phyloP scores from a whole-genome alignment of 768 basidiomycete species.

The Mycena albidolilacea region DNA sequence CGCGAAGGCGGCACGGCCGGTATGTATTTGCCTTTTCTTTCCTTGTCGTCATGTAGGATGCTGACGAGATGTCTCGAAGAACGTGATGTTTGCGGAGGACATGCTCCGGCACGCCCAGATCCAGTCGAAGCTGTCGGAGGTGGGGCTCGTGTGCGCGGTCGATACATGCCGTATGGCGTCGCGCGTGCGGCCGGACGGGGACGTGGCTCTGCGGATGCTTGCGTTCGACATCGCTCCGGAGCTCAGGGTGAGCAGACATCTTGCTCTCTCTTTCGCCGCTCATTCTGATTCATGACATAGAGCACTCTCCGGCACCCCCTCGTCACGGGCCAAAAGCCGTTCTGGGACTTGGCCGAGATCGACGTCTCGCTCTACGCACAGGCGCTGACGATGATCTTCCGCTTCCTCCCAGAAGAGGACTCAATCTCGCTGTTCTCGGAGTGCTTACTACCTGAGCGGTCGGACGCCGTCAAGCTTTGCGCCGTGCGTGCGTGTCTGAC shows the following conservation, averaged over 20 bases:
- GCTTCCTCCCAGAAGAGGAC: slow-evolving; percentile 77
- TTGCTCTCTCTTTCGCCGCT: neutral
- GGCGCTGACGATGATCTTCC: slow-evolving; percentile 79
- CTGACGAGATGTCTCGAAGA: slow-evolving; percentile 45
- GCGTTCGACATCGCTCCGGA: slow-evolving; percentile 85
- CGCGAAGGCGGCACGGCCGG: slow-evolving; percentile 50
- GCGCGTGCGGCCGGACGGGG: slow-evolving; percentile 63
- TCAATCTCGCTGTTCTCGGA: slow-evolving; percentile 70
- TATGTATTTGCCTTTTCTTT: slow-evolving; percentile 3
- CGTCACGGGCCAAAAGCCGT: slow-evolving; percentile 65
- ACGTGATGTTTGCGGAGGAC: slow-evolving; percentile 75
- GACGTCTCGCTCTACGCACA: slow-evolving; percentile 86
- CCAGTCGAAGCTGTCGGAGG: slow-evolving; percentile 72
- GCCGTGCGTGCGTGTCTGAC: slow-evolving; percentile 83
- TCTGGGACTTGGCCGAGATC: slow-evolving; percentile 83
- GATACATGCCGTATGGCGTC: slow-evolving; percentile 85
- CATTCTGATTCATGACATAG: slow-evolving; percentile 36
- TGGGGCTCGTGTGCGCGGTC: slow-evolving; percentile 79
- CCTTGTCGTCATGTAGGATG: neutral
- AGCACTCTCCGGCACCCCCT: slow-evolving; percentile 49
- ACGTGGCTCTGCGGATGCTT: slow-evolving; percentile 74
- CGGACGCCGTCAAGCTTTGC: slow-evolving; percentile 85
- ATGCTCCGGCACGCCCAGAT: slow-evolving; percentile 71
- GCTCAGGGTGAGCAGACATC: slow-evolving; percentile 70
- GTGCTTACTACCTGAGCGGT: slow-evolving; percentile 83